phyloP scores from a whole-genome alignment of 2,329 filamentous ascomycete species.

The Sarocladium kiliense region DNA sequence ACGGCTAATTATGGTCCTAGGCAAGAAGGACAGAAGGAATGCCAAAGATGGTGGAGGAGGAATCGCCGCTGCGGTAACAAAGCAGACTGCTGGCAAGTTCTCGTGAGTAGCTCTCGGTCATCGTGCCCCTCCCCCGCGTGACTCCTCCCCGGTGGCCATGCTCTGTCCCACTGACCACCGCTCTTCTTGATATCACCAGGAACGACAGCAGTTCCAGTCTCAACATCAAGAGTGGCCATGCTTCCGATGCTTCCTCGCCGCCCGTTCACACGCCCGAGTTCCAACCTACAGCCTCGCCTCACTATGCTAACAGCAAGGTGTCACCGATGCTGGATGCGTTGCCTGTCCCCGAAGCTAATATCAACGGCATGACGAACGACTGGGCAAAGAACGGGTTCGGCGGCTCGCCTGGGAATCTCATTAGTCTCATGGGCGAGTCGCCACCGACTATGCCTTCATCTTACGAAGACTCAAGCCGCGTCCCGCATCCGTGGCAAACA shows the following conservation, averaged over 20 bases:
- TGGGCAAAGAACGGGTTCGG: conserved; percentile 38
- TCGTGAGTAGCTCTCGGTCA: conserved; percentile 33
- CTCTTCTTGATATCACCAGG: not conserved
- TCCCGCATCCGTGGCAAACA: conserved; percentile 39
- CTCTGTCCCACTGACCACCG: conserved; percentile 7
- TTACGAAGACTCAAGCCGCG: conserved; percentile 41
- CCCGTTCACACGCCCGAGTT: conserved; percentile 41
- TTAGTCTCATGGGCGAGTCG: conserved; percentile 46
- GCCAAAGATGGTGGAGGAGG: conserved; percentile 47
- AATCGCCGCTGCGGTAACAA: conserved; percentile 48
- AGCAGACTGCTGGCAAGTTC: conserved; percentile 47
- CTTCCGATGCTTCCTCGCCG: conserved; percentile 39
- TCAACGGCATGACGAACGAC: conserved; percentile 41
- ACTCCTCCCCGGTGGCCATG: conserved; percentile 11
- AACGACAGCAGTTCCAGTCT: conserved; percentile 25
- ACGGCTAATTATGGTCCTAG: conserved; percentile 25
- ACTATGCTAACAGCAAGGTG: conserved; percentile 36
- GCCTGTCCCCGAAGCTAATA: conserved; percentile 43
- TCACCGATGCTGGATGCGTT: conserved; percentile 45
- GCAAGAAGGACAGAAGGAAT: conserved; percentile 50
- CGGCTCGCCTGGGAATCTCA: conserved; percentile 48
- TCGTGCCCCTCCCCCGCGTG: conserved; percentile 22
- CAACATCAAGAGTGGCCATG: conserved; percentile 29
- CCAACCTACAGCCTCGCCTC: conserved; percentile 32
- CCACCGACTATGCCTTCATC: conserved; percentile 49